Conservation (phyloP, 2,329 filamentous ascomycete genomes). For the Apiospora aurea region DNA sequence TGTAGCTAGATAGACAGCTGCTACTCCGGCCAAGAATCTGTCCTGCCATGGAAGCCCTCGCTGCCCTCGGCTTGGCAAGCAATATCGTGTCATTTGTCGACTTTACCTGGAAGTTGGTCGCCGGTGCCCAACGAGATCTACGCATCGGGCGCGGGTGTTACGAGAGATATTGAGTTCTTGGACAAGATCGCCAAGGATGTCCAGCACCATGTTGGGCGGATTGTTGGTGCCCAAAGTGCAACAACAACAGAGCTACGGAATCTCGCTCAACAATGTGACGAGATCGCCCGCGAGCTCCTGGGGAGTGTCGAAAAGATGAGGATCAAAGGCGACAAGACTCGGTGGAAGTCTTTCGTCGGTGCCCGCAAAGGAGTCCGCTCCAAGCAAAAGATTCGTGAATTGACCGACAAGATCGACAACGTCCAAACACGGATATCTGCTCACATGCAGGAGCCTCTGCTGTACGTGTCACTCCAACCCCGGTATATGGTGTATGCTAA, state of each 20-base stretch:
- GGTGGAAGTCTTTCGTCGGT: neutral
- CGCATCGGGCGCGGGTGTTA: neutral
- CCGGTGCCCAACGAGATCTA: neutral
- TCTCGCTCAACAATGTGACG: neutral
- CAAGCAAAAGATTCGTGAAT: neutral
- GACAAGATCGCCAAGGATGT: neutral
- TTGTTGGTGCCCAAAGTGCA: too few species aligned
- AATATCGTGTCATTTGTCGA: neutral
- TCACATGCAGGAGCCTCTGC: neutral
- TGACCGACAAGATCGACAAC: neutral
- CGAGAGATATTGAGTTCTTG: neutral
- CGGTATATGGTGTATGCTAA: too few species aligned
- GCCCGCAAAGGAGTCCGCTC: neutral
- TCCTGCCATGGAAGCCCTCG: neutral
- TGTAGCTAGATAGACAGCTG: too few species aligned
- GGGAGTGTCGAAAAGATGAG: neutral
- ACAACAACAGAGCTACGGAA: neutral
- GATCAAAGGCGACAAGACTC: neutral
- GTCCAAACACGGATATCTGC: neutral
- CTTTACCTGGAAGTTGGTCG: neutral
- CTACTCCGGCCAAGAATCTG: neutral
- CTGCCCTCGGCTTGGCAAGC: neutral
- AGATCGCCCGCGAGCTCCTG: neutral
- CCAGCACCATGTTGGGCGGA: neutral
- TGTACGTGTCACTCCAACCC: neutral